A percentile compares a stretch with the other conserved stretches of the same genome.
These are phyloP conservation scores for Babesia ovata DNA, from an alignment of 169 alveolate genomes.

Conservation along the genomic window DNA sequence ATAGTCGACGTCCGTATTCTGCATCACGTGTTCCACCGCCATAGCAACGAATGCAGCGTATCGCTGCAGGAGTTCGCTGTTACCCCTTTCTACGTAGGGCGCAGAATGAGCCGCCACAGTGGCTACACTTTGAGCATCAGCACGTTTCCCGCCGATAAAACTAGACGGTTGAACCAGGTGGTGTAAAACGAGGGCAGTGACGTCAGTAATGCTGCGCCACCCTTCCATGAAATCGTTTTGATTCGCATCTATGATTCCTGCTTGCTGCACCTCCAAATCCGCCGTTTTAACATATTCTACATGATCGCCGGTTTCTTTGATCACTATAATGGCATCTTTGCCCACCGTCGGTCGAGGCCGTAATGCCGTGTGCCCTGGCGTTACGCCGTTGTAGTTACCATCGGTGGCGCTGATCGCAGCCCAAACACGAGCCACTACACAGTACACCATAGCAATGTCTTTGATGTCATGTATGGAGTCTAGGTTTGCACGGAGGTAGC, in stretches of 20 bases:
- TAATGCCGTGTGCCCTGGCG: background rate
- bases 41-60: background rate
- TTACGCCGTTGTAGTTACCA: background rate
- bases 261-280: background rate
- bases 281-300: background rate
- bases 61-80: background rate
- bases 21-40: constrained; percentile 20
- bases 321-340: too few relatives aligned
- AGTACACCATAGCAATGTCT: constrained; percentile 58
- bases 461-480: constrained; percentile 6
- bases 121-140: constrained; percentile 3
- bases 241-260: too few relatives aligned
- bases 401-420: background rate
- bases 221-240: too few relatives aligned
- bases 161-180: background rate
- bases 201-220: background rate
- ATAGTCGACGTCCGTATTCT: constrained; percentile 9
- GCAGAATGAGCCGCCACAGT: constrained; percentile 18
- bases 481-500: constrained; percentile 14
- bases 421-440: background rate
- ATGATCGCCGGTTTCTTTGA: too few relatives aligned
- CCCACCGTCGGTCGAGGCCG: too few relatives aligned
- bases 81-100: constrained; percentile 1
- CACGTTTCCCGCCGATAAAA: background rate
- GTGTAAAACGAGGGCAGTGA: constrained; percentile 16